Evolutionary conservation across 2,329 filamentous ascomycete species (phyloP), one percentile per base, ranked within the genome.

Genomic region (Arthrobotrys sphaeroides): DNA sequence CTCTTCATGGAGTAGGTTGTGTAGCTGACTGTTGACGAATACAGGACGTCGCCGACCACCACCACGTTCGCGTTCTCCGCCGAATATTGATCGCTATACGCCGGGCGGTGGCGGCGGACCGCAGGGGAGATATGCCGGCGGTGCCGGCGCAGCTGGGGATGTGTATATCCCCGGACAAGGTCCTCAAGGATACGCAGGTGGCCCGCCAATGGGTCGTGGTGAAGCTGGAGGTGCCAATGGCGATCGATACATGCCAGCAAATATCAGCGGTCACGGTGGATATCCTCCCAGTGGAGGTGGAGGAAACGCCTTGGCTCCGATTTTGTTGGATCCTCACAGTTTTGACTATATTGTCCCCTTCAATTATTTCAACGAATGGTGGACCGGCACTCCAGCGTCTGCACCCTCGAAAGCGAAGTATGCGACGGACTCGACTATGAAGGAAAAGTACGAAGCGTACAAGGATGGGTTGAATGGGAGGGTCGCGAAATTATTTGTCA

Each of bases 401-500:
- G 79, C 60, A 51, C 77, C 42, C 65, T 75, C 51, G 55, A 78
- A 59, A 77, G 77, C 76, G 7, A 77, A 72, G 47, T 72, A 68
- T 28, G 70, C 22, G 13, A 70, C 22, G 18, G 76, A 57, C 43
- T 28, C 42, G 69, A 78, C 66, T 26, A 78, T 70, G 78, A 78
- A 78, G 57, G 65, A 73, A 16, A 77, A 68, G 18, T 90, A 90
- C 78, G 89, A 91, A 79, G 78, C 84, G 0, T 91, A 91, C 81
- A 90, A 90, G 79, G 89, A 90, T 80, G 88, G 90, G 36, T 83
- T 91, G 1, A 89, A 90, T 79, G 88, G 87, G 2, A 90, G 89
- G 81, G 94, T 97, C 90, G 94, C 95, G 0, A 90, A 93, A 78
- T 86, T 88, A 0, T 99, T 99, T 81, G 95, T 99, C 43, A 88